Percentiles rank a stretch among this genome's conserved stretches.
phyloP scores from a whole-genome alignment of 306 rosid species.

The Astragalus membranaceus region DNA sequence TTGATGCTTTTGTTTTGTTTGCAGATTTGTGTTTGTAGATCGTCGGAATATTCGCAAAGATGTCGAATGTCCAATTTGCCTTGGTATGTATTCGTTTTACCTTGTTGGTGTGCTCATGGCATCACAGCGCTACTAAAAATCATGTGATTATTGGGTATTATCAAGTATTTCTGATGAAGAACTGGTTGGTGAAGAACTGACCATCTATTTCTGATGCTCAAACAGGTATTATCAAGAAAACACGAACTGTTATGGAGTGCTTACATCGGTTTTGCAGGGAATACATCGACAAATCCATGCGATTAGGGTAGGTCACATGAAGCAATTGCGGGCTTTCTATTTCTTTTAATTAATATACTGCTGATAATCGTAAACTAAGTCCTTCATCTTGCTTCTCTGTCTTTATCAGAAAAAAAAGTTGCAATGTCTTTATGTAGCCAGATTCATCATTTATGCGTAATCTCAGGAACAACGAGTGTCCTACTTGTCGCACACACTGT shows the following conservation, averaged over 20 bases:
- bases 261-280: slow-evolving; percentile 91
- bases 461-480: slow-evolving; percentile 86
- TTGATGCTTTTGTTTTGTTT: slow-evolving; percentile 12
- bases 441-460: slow-evolving; percentile 9
- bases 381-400: neutral
- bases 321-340: slow-evolving; percentile 6
- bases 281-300: slow-evolving; percentile 89
- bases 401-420: neutral
- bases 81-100: slow-evolving; percentile 41
- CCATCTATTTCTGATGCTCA: slow-evolving; percentile 4
- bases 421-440: neutral
- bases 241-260: slow-evolving; percentile 92
- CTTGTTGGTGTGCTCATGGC: neutral
- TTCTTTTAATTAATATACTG: slow-evolving; percentile 11
- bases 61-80: slow-evolving; percentile 82
- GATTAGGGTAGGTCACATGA: slow-evolving; percentile 55
- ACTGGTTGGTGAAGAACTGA: neutral
- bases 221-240: slow-evolving; percentile 77
- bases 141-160: neutral
- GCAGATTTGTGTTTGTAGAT: slow-evolving; percentile 56
- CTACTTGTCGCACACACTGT: slow-evolving; percentile 92
- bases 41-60: slow-evolving; percentile 58
- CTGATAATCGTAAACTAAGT: neutral
- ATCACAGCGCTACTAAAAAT: neutral
- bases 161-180: neutral